These are phyloP conservation scores for Prunus salicina DNA, from an alignment of 306 rosid genomes.

Conservation along the genomic window DNA sequence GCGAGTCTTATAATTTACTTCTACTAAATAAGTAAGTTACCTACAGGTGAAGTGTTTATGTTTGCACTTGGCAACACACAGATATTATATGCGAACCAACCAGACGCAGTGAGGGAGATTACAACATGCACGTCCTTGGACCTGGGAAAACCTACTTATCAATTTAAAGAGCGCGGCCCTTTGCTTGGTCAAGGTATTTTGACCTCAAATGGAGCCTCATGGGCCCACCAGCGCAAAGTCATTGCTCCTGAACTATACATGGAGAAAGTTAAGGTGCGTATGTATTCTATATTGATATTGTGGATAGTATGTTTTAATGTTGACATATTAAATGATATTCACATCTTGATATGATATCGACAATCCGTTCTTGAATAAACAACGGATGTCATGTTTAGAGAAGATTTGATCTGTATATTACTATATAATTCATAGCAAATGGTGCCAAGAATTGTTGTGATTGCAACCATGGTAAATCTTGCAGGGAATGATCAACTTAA, in stretches of 20 bases:
- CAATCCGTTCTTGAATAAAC: too few species aligned
- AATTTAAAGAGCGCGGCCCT: constrained; percentile 28
- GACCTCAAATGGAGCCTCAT: constrained; percentile 38
- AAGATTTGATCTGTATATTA: too few species aligned
- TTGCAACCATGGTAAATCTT: not conserved
- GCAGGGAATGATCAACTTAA: constrained; percentile 21
- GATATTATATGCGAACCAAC: constrained; percentile 28
- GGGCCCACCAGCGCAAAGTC: constrained; percentile 44
- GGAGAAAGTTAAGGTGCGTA: constrained; percentile 49
- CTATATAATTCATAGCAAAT: not conserved
- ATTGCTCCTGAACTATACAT: constrained; percentile 49
- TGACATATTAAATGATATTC: too few species aligned
- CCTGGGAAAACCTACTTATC: constrained; percentile 38
- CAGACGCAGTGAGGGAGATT: constrained; percentile 32
- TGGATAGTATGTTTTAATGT: too few species aligned
- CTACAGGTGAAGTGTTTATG: constrained; percentile 32
- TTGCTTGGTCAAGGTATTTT: constrained; percentile 46
- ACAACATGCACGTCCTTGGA: constrained; percentile 42
- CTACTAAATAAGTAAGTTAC: not conserved
- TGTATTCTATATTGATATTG: too few species aligned
- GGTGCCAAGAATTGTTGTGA: not conserved
- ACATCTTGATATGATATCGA: too few species aligned
- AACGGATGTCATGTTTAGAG: too few species aligned
- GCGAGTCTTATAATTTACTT: too few species aligned
- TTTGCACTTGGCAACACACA: constrained; percentile 47